Conservation (phyloP, 2,329 filamentous ascomycete species). For the Venturia nashicola region DNA sequence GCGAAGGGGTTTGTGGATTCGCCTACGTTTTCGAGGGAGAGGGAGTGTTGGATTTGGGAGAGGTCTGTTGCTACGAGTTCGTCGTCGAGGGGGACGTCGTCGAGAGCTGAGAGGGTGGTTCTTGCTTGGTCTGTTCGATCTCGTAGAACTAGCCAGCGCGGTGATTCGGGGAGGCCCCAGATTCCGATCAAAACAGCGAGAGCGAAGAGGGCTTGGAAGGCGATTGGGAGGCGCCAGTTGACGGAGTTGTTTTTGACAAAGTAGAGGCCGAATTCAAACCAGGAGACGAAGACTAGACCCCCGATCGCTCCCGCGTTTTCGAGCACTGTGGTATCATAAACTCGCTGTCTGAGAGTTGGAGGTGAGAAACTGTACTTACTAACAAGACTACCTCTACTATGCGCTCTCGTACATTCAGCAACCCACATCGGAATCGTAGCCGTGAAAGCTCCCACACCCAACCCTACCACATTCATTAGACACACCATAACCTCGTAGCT, state of each 20-base stretch:
- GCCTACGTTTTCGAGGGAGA: too few relatives aligned
- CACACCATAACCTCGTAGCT: too few relatives aligned
- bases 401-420: not conserved
- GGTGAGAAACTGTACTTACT: not conserved
- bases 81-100: too few relatives aligned
- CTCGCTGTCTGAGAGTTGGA: too few relatives aligned
- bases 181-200: not conserved
- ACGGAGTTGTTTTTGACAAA: not conserved
- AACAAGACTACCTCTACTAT: not conserved
- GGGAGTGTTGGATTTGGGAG: too few relatives aligned
- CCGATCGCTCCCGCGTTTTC: not conserved
- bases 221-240: conserved; percentile 8
- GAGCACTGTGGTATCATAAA: not conserved
- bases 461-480: not conserved
- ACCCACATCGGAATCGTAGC: not conserved
- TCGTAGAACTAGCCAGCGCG: conserved; percentile 32
- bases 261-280: not conserved
- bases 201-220: conserved; percentile 4
- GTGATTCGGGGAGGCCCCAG: conserved; percentile 34
- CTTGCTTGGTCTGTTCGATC: too few relatives aligned
- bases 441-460: not conserved
- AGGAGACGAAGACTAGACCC: not conserved
- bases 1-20: too few relatives aligned
- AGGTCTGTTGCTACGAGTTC: too few relatives aligned
- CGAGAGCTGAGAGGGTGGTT: too few relatives aligned